Evolutionary conservation across 2,329 filamentous ascomycete species (phyloP).

Genomic region (Massarina eburnea): DNA sequence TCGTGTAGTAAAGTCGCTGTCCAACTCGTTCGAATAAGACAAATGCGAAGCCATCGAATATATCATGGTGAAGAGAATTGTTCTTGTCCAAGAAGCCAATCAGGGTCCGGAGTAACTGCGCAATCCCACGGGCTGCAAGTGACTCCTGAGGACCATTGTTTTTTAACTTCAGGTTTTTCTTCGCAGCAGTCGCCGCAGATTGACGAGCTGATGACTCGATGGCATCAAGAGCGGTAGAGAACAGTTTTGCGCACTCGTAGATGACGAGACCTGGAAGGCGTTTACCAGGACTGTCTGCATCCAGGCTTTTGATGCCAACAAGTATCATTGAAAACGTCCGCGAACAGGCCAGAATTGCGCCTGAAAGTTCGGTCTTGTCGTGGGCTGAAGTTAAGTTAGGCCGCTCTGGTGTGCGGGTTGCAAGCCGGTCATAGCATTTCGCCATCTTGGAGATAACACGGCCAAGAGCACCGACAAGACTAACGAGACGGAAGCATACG

Average conservation of each 20-base stretch:
- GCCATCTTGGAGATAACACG: conserved; percentile 25
- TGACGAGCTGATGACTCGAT: conserved; percentile 31
- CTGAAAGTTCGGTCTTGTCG: conserved; percentile 28
- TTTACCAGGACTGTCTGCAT: conserved; percentile 10
- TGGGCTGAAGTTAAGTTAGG: conserved; percentile 19
- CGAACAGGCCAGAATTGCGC: conserved; percentile 29
- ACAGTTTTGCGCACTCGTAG: conserved; percentile 41
- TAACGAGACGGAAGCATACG: conserved; percentile 29
- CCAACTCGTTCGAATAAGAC: conserved; percentile 45
- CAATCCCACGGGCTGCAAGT: conserved; percentile 25
- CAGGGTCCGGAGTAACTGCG: conserved; percentile 41
- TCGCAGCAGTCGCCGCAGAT: conserved; percentile 12
- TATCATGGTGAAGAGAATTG: conserved; percentile 35
- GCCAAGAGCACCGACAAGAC: conserved; percentile 23
- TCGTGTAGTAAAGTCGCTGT: conserved; percentile 40
- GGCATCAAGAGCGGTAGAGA: conserved; percentile 35
- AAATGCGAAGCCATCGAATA: conserved; percentile 50
- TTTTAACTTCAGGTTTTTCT: conserved; percentile 6
- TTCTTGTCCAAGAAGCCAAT: conserved; percentile 41
- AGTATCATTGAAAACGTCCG: conserved; percentile 36
- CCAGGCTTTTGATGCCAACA: conserved; percentile 29
- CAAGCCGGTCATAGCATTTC: conserved; percentile 20
- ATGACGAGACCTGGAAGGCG: conserved; percentile 26
- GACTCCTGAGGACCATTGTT: conserved; percentile 20
- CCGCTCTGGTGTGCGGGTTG: conserved; percentile 11